Percentiles rank a stretch among this genome's conserved stretches.
Evolutionary conservation across 768 basidiomycete genomes (phyloP).

Genomic region (Pleurotus eryngii): DNA sequence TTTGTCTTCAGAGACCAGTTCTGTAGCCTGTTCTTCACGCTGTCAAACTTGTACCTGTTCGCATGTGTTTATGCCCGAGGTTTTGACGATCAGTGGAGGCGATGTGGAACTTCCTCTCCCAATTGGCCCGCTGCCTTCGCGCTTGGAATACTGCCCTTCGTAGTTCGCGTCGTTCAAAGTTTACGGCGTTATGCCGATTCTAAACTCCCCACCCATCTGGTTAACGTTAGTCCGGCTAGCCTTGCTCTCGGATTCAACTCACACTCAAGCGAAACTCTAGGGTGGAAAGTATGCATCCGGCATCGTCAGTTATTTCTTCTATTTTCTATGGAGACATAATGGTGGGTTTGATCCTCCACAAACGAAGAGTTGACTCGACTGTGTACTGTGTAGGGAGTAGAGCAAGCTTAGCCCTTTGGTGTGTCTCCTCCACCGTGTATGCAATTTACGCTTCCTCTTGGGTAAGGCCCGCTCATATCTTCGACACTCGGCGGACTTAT

Average conservation of each 20-base stretch:
- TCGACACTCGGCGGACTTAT: not conserved
- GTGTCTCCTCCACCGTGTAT: slow-evolving; percentile 58
- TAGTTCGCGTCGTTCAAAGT: slow-evolving; percentile 81
- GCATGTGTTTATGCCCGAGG: slow-evolving; percentile 66
- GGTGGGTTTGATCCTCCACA: slow-evolving; percentile 30
- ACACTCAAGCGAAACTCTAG: slow-evolving; percentile 32
- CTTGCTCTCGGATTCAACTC: slow-evolving; percentile 1
- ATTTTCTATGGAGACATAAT: slow-evolving; percentile 74
- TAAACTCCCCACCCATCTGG: slow-evolving; percentile 65
- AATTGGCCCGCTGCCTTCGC: slow-evolving; percentile 65
- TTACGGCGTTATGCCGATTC: slow-evolving; percentile 86
- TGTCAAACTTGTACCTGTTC: slow-evolving; percentile 72
- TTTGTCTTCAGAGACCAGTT: slow-evolving; percentile 62
- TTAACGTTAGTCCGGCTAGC: slow-evolving; percentile 59
- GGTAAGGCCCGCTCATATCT: slow-evolving; percentile 43
- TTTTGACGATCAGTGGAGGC: slow-evolving; percentile 47
- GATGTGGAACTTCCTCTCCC: slow-evolving; percentile 39
- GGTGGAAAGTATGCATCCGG: slow-evolving; percentile 81
- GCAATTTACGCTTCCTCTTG: slow-evolving; percentile 74
- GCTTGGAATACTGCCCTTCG: slow-evolving; percentile 62
- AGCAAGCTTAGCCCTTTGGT: slow-evolving; percentile 63
- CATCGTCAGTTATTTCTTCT: slow-evolving; percentile 62
- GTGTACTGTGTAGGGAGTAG: slow-evolving; percentile 22
- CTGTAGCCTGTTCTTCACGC: slow-evolving; percentile 73
- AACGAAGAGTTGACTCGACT: not conserved